Evolutionary conservation across 129 eudicot genomes (phyloP).

Genomic region (Flaveria linearis): DNA sequence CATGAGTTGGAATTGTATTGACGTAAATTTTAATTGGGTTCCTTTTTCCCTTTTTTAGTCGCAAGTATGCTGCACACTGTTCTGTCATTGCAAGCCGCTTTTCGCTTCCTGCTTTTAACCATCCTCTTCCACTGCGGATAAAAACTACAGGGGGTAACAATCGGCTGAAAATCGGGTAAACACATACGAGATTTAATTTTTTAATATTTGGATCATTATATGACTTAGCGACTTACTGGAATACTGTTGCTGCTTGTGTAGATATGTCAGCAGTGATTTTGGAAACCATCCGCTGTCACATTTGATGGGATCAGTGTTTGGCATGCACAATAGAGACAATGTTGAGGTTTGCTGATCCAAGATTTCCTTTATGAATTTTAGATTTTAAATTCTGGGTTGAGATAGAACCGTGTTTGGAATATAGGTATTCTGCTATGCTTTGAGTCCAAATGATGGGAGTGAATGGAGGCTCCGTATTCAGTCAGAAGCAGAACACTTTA

Average conservation of each 20-base stretch:
- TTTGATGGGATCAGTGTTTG: slow-evolving; percentile 96
- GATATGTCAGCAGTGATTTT: slow-evolving; percentile 98
- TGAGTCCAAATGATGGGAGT: slow-evolving; percentile 88
- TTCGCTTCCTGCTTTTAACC: slow-evolving; percentile 74
- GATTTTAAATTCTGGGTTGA: slow-evolving; percentile 13
- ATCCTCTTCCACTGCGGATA: slow-evolving; percentile 69
- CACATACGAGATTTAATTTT: slow-evolving; percentile 10
- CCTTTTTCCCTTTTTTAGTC: slow-evolving; percentile 43
- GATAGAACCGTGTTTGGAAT: background rate
- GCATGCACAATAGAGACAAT: slow-evolving; percentile 80
- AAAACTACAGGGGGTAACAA: slow-evolving; percentile 68
- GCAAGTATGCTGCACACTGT: slow-evolving; percentile 93
- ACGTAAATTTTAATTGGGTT: slow-evolving; percentile 3
- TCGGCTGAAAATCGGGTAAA: slow-evolving; percentile 79
- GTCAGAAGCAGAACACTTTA: slow-evolving; percentile 88
- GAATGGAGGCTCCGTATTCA: slow-evolving; percentile 90
- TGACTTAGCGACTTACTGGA: slow-evolving; percentile 39
- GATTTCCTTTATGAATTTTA: background rate
- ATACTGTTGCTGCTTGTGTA: slow-evolving; percentile 39
- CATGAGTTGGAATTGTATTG: background rate
- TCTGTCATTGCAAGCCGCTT: slow-evolving; percentile 82
- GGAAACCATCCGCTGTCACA: slow-evolving; percentile 97
- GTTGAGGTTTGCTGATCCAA: slow-evolving; percentile 58
- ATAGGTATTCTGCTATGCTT: slow-evolving; percentile 93
- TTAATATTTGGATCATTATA: too few relatives aligned